Evolutionary conservation across 2,329 filamentous ascomycete species (phyloP).

Genomic region (Rhynchosporium graminicola): DNA sequence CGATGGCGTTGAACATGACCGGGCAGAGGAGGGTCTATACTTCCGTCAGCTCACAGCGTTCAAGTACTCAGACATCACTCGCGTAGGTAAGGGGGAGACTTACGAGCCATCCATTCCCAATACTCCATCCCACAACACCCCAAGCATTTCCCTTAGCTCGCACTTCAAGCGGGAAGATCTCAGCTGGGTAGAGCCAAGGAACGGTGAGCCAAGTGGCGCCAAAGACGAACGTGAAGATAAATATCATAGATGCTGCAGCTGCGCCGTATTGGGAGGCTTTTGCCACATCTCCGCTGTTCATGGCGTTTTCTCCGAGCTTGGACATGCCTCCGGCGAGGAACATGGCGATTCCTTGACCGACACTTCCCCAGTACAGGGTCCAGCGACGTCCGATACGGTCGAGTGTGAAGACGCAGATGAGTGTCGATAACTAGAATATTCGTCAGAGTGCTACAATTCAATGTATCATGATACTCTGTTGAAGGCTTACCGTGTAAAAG

Average conservation of each 20-base stretch:
- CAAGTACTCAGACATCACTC: too few species aligned
- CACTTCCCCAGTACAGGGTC: conserved; percentile 69
- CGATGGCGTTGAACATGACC: conserved; percentile 54
- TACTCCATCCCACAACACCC: conserved; percentile 75
- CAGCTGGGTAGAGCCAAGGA: conserved; percentile 67
- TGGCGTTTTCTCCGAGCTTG: conserved; percentile 51
- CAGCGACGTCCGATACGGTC: conserved; percentile 68
- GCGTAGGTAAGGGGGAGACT: conserved; percentile 26
- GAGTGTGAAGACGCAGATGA: conserved; percentile 69
- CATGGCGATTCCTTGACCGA: conserved; percentile 65
- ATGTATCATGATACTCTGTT: too few species aligned
- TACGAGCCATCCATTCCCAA: conserved; percentile 69
- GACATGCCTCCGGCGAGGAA: conserved; percentile 66
- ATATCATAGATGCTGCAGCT: conserved; percentile 70
- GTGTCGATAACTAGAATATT: conserved; percentile 56
- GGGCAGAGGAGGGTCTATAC: conserved; percentile 42
- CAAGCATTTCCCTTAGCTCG: conserved; percentile 75
- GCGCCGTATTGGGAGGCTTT: conserved; percentile 57
- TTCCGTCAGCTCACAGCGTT: conserved; percentile 26
- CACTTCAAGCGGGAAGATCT: conserved; percentile 72
- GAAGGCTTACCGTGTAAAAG: conserved; percentile 52
- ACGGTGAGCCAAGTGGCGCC: conserved; percentile 54
- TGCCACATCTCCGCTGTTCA: conserved; percentile 46
- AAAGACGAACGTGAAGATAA: conserved; percentile 66
- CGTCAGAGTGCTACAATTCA: conserved; percentile 41